Conservation (phyloP, 2,329 filamentous ascomycete species). For the Laburnicola sp. region DNA sequence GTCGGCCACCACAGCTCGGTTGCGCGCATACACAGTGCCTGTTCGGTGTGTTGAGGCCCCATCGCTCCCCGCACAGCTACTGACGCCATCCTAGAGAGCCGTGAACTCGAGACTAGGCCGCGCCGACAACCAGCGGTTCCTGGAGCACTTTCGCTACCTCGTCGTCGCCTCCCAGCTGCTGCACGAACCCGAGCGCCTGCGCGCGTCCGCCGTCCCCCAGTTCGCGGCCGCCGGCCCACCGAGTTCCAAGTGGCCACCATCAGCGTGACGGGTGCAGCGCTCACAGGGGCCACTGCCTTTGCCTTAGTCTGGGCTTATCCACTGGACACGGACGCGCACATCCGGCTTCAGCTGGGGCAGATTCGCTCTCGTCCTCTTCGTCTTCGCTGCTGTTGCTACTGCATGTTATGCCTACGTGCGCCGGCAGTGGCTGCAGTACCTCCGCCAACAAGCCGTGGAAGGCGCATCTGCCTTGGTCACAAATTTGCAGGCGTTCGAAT, state of each 20-base stretch:
- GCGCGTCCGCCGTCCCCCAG: constrained; percentile 34
- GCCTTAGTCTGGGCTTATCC: constrained; percentile 67
- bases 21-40: constrained; percentile 43
- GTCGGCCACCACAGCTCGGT: constrained; percentile 43
- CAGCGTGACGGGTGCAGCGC: constrained; percentile 66
- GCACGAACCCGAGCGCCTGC: constrained; percentile 59
- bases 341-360: constrained; percentile 60
- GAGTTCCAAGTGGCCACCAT: constrained; percentile 52
- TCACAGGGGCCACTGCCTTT: constrained; percentile 66
- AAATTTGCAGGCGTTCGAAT: constrained; percentile 79
- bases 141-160: constrained; percentile 91
- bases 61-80: not conserved
- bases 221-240: constrained; percentile 28
- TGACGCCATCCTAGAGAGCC: constrained; percentile 58
- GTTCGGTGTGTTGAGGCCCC: constrained; percentile 36
- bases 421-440: constrained; percentile 78
- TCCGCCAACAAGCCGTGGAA: constrained; percentile 73
- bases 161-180: constrained; percentile 90
- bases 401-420: constrained; percentile 72
- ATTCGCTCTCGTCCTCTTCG: constrained; percentile 49
- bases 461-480: constrained; percentile 70
- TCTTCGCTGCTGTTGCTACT: constrained; percentile 58
- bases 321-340: constrained; percentile 66
- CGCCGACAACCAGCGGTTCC: constrained; percentile 79
- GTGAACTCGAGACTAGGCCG: constrained; percentile 73